A percentile compares a stretch with the other conserved stretches of the same genome.
Conservation (phyloP, 805 yeast species). For the Candida parachauliodes region DNA sequence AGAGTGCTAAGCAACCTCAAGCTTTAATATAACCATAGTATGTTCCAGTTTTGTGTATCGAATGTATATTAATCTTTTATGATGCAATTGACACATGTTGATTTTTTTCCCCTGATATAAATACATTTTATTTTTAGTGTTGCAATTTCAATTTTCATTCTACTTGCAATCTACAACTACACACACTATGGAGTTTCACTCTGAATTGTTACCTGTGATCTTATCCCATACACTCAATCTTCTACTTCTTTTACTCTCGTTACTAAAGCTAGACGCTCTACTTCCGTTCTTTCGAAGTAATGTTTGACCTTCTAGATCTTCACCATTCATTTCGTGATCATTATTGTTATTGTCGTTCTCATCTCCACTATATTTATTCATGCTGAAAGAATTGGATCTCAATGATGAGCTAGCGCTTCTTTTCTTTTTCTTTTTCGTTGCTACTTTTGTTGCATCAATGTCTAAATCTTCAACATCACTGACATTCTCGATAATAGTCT, state of each 20-base stretch:
- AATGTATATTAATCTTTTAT: no score
- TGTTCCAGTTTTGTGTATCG: no score
- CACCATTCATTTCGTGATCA: no score
- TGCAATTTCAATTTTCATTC: no score
- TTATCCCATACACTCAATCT: conserved; percentile 6
- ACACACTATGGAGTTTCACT: no score
- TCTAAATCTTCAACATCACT: conserved; percentile 36
- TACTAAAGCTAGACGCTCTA: conserved; percentile 3
- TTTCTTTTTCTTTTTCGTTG: conserved; percentile 10
- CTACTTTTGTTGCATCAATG: conserved; percentile 18
- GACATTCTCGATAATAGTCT: conserved; percentile 76
- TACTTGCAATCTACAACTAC: no score
- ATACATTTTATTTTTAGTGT: no score
- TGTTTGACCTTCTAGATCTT: conserved; percentile 7
- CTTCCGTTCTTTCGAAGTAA: conserved; percentile 2
- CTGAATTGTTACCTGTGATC: conserved; percentile 4
- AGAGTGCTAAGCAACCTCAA: no score
- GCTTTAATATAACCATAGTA: no score
- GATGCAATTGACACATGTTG: no score
- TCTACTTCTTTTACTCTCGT: background rate
- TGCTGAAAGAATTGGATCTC: conserved; percentile 11
- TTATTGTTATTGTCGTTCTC: conserved; percentile 10
- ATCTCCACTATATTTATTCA: conserved; percentile 5
- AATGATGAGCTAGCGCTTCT: conserved; percentile 2
- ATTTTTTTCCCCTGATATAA: no score